Evolutionary conservation across 2,329 filamentous ascomycete species (phyloP).

Genomic region (Proliferodiscus dingleyae): DNA sequence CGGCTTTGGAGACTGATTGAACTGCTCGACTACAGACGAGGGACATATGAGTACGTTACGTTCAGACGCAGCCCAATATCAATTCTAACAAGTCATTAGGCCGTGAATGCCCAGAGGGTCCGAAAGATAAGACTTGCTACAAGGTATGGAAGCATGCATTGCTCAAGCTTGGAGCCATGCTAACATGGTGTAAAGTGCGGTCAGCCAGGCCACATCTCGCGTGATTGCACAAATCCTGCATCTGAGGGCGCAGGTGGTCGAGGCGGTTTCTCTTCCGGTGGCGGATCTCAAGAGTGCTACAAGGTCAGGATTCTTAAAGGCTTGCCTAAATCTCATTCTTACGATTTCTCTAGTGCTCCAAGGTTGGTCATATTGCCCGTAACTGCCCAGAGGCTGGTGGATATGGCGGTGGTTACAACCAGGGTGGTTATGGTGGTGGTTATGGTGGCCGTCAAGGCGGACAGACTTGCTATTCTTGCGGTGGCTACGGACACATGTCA

Average conservation of each 20-base stretch:
- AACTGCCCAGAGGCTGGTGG: slow-evolving; percentile 70
- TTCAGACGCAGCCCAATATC: slow-evolving; percentile 6
- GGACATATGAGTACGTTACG: slow-evolving; percentile 70
- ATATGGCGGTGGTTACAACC: slow-evolving; percentile 31
- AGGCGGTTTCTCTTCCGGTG: slow-evolving; percentile 33
- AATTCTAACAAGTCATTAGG: slow-evolving; percentile 41
- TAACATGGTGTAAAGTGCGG: slow-evolving; percentile 52
- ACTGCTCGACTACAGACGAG: slow-evolving; percentile 40
- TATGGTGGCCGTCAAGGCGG: slow-evolving; percentile 47
- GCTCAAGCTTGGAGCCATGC: background rate
- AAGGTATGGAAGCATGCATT: slow-evolving; percentile 32
- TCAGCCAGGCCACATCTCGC: slow-evolving; percentile 83
- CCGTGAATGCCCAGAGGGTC: slow-evolving; percentile 85
- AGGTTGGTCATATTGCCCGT: slow-evolving; percentile 92
- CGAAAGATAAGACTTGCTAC: slow-evolving; percentile 83
- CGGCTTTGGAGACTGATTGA: slow-evolving; percentile 25
- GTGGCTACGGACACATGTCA: slow-evolving; percentile 95
- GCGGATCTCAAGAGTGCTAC: slow-evolving; percentile 73
- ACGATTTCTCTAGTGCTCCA: slow-evolving; percentile 61
- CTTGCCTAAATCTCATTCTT: slow-evolving; percentile 8
- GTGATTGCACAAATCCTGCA: slow-evolving; percentile 50
- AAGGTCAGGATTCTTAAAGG: slow-evolving; percentile 44
- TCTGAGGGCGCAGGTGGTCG: slow-evolving; percentile 29
- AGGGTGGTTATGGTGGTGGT: slow-evolving; percentile 35
- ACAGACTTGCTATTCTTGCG: slow-evolving; percentile 98